Percentiles rank a stretch among this genome's conserved stretches.
Evolutionary conservation across 176 grass and related monocot genomes (phyloP).

Genomic region (Musa troglodytarum): DNA sequence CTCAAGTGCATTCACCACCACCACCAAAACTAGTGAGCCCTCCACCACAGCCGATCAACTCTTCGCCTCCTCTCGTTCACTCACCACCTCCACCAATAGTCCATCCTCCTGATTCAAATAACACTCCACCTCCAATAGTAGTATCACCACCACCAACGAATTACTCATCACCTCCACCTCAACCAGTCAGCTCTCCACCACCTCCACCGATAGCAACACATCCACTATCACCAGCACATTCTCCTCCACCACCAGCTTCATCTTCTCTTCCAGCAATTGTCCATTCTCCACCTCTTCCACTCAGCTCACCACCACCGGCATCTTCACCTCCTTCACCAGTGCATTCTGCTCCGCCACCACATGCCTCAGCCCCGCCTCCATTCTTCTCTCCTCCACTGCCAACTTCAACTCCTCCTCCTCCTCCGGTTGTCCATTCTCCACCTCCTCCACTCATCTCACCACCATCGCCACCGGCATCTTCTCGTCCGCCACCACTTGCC

Average conservation of each 20-base stretch:
- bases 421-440: background rate
- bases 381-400: background rate
- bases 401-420: background rate
- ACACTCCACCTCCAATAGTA: background rate
- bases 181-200: background rate
- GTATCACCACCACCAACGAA: constrained; percentile 1
- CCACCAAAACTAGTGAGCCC: too few relatives aligned
- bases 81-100: background rate
- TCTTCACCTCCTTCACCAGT: background rate
- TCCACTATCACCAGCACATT: constrained; percentile 9
- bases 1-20: background rate
- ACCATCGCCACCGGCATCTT: background rate
- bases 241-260: background rate
- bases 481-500: too few relatives aligned
- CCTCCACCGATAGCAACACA: background rate
- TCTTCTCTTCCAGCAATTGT: background rate
- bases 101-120: background rate
- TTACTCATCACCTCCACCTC: background rate
- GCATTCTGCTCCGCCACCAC: background rate
- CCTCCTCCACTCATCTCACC: background rate
- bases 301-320: background rate
- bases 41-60: background rate
- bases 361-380: background rate
- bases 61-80: background rate
- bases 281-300: too few relatives aligned